Conservation (phyloP, 2,329 filamentous ascomycete species). For the Knufia petricola region DNA sequence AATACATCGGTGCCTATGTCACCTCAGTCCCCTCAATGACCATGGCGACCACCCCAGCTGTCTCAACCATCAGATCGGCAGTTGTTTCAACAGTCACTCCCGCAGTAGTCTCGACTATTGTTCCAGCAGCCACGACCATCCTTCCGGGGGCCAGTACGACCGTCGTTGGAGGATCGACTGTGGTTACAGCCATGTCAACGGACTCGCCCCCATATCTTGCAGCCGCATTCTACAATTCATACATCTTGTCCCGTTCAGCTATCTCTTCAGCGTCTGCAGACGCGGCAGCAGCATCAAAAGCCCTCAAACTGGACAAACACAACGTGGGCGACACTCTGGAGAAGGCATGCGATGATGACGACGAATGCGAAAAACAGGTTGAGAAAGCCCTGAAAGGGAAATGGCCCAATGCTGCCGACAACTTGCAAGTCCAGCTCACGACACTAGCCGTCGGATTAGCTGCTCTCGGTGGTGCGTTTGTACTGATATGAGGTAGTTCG, state of each 20-base stretch:
- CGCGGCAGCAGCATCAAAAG: neutral
- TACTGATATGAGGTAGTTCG: neutral
- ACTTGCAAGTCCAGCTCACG: neutral
- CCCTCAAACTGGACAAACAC: neutral
- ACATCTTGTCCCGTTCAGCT: neutral
- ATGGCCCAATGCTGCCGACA: neutral
- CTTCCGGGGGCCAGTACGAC: too few species aligned
- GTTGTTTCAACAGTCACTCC: too few species aligned
- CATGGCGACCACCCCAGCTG: too few species aligned
- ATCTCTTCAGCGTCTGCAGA: neutral
- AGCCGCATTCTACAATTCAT: neutral
- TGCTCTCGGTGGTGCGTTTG: neutral
- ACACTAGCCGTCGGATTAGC: neutral
- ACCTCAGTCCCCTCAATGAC: too few species aligned
- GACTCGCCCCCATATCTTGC: too few species aligned
- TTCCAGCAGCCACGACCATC: too few species aligned
- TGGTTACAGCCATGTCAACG: too few species aligned
- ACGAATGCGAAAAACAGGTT: neutral
- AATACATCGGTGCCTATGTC: too few species aligned
- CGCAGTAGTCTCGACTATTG: too few species aligned
- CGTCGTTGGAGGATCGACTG: too few species aligned
- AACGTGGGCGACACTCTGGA: neutral
- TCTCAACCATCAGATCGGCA: too few species aligned
- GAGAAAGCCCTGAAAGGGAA: neutral
- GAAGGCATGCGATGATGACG: neutral